Evolutionary conservation across 176 grass and related monocot genomes (phyloP).

Genomic region (Juncus inflexus): DNA sequence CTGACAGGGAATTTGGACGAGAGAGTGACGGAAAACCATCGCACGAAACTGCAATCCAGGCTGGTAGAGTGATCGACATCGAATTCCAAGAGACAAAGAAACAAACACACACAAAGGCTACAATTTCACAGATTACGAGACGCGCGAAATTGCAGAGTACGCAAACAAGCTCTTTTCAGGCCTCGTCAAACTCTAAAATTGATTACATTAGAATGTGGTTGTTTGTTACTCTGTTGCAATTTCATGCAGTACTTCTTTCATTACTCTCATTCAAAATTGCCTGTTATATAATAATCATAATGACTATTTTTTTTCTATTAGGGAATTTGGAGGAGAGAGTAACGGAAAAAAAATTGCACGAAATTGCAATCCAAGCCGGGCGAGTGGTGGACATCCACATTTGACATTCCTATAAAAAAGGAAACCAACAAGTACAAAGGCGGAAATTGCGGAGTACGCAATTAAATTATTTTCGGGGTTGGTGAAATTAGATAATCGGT

Average conservation of each 20-base stretch:
- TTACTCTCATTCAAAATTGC: too few species aligned
- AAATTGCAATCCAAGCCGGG: conserved; percentile 97
- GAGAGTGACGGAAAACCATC: conserved; percentile 74
- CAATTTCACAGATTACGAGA: conserved; percentile 94
- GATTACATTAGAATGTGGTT: too few species aligned
- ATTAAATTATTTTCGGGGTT: conserved; percentile 93
- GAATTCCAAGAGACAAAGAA: conserved; percentile 77
- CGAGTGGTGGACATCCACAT: conserved; percentile 78
- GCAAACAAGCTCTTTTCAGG: too few species aligned
- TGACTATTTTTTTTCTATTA: too few species aligned
- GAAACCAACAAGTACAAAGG: conserved; percentile 85
- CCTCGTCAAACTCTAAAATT: too few species aligned
- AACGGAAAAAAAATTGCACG: conserved; percentile 74
- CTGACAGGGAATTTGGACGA: conserved; percentile 89
- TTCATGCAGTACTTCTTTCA: too few species aligned
- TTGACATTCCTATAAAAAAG: conserved; percentile 95
- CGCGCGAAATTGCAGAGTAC: too few species aligned
- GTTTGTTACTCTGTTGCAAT: too few species aligned
- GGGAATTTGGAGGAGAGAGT: conserved; percentile 99
- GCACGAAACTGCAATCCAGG: too few species aligned
- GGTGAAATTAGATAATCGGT: conserved; percentile 76
- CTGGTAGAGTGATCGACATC: too few species aligned
- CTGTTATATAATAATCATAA: too few species aligned
- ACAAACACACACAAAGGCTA: conserved; percentile 78
- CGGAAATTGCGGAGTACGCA: conserved; percentile 95